Conservation (phyloP, 2,329 filamentous ascomycete species). For the Diaporthe sp. region DNA sequence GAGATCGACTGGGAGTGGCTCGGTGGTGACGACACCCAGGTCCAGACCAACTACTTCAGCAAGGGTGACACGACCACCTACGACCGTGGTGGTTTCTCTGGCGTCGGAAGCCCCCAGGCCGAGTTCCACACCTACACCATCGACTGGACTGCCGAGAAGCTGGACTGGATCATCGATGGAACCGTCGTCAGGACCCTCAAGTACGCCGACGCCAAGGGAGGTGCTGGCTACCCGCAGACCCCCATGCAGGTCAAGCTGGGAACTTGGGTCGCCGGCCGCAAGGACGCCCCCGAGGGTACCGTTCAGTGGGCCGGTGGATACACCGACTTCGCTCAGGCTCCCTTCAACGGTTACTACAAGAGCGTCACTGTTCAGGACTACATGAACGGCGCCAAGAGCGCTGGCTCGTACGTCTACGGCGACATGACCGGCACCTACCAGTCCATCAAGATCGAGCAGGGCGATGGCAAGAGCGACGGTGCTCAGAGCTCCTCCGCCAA, state of each 20-base stretch:
- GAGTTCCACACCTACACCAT: conserved; percentile 73
- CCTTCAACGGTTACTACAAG: conserved; percentile 68
- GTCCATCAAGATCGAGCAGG: conserved; percentile 62
- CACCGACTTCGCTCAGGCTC: conserved; percentile 61
- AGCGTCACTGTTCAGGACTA: conserved; percentile 65
- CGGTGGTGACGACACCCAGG: conserved; percentile 77
- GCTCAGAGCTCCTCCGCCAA: conserved; percentile 36
- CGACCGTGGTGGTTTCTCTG: conserved; percentile 74
- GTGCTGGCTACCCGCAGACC: conserved; percentile 73
- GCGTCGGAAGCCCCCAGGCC: conserved; percentile 63
- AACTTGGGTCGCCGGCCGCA: conserved; percentile 63
- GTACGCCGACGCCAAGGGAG: conserved; percentile 59
- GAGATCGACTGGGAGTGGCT: conserved; percentile 99
- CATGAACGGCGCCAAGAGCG: conserved; percentile 58
- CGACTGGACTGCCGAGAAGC: conserved; percentile 70
- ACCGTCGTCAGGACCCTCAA: conserved; percentile 56
- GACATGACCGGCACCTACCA: conserved; percentile 60
- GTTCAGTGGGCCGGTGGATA: conserved; percentile 75
- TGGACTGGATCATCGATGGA: conserved; percentile 70
- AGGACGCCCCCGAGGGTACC: conserved; percentile 64
- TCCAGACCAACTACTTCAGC: conserved; percentile 89
- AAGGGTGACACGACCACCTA: conserved; percentile 78
- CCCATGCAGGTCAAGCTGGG: conserved; percentile 75
- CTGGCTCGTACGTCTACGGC: conserved; percentile 63
- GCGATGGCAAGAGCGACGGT: conserved; percentile 43